Evolutionary conservation across 1,284 basidiomycete species (phyloP).

Genomic region (Ganoderma boninense): DNA sequence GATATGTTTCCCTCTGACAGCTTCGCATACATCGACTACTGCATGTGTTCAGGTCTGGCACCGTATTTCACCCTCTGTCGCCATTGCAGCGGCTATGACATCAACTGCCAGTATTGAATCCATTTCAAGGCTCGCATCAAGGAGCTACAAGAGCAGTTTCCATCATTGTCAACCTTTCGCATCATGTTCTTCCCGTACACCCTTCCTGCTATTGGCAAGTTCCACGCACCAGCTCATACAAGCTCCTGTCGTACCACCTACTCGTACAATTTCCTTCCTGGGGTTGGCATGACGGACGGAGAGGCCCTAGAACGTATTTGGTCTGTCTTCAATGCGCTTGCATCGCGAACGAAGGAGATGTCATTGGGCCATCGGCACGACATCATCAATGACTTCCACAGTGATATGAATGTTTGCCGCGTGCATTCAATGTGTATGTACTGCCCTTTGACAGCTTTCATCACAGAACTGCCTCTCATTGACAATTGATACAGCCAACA

Average conservation of each 20-base stretch:
- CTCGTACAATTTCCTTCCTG: no score
- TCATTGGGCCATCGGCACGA: constrained; percentile 1
- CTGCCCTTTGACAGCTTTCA: no score
- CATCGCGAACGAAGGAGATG: not conserved
- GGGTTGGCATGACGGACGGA: no score
- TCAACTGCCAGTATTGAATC: constrained; percentile 19
- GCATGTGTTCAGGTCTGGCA: not conserved
- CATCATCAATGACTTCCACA: constrained; percentile 1
- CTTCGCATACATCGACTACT: not conserved
- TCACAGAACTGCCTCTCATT: no score
- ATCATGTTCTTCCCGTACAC: not conserved
- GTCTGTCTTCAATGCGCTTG: not conserved
- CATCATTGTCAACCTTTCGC: not conserved
- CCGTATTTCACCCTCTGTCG: not conserved
- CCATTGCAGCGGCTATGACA: constrained; percentile 11
- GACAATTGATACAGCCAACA: no score
- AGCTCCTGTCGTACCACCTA: no score
- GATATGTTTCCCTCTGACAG: not conserved
- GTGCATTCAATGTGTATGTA: not conserved
- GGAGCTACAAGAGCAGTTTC: not conserved
- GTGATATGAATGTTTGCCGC: not conserved
- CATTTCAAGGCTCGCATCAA: constrained; percentile 1
- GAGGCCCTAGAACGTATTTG: no score
- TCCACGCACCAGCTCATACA: no score
- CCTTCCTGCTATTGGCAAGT: no score